Conservation (phyloP, 257 asterid species). For the Knoxia roxburghii region DNA sequence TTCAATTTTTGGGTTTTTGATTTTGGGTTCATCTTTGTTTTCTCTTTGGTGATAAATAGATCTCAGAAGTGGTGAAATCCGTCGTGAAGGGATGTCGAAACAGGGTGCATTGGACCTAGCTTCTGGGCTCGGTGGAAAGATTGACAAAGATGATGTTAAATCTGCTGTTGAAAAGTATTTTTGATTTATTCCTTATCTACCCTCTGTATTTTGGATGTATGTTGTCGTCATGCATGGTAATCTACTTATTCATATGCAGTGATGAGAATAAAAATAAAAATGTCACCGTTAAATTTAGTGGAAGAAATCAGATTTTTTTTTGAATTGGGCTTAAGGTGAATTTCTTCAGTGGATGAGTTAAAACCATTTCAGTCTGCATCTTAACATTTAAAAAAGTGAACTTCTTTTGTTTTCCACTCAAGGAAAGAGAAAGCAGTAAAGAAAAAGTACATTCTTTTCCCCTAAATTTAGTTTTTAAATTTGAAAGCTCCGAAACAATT, state of each 20-base stretch:
- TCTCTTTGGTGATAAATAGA: conserved; percentile 17
- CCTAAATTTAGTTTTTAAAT: background rate
- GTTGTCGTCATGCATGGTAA: conserved; percentile 7
- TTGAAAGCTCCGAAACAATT: background rate
- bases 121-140: conserved; percentile 84
- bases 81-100: conserved; percentile 54
- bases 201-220: background rate
- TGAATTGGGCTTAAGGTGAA: background rate
- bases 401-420: background rate
- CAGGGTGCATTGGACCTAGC: conserved; percentile 85
- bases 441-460: background rate
- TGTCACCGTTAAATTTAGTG: background rate
- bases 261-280: background rate
- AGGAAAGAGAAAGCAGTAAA: background rate
- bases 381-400: background rate
- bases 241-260: background rate
- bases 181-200: background rate
- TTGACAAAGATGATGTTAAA: conserved; percentile 65
- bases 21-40: background rate
- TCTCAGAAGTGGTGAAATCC: conserved; percentile 24
- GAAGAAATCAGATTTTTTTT: background rate
- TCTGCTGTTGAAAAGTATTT: conserved; percentile 80
- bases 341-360: no score
- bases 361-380: background rate
- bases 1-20: background rate